A percentile compares a stretch with the other conserved stretches of the same genome.
Evolutionary conservation across 1,139 yeast genomes (phyloP).

Genomic region (Magnusiomyces suaveolens): DNA sequence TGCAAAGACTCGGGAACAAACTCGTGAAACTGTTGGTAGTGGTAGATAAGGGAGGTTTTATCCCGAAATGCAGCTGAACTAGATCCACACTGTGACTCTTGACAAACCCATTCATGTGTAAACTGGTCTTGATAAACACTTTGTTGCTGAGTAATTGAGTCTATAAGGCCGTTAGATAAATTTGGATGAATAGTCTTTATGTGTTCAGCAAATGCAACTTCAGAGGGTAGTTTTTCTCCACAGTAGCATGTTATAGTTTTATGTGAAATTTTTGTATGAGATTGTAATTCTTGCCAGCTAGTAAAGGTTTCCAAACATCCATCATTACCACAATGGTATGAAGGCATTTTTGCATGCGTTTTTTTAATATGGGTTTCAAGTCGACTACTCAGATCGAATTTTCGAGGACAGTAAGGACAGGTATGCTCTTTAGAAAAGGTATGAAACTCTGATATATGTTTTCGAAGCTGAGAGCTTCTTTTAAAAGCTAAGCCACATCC

Average conservation of each 20-base stretch:
- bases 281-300: constrained; percentile 69
- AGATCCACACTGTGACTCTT: constrained; percentile 32
- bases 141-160: too few species aligned
- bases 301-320: constrained; percentile 57
- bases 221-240: constrained; percentile 70
- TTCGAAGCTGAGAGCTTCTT: constrained; percentile 68
- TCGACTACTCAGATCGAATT: constrained; percentile 28
- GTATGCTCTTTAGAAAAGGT: constrained; percentile 24
- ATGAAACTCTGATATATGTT: constrained; percentile 61
- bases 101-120: constrained; percentile 16
- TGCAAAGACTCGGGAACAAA: constrained; percentile 23
- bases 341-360: constrained; percentile 15
- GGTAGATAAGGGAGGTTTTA: constrained; percentile 38
- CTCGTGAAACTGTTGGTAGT: constrained; percentile 36
- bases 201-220: constrained; percentile 63
- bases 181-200: constrained; percentile 26
- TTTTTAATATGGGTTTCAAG: constrained; percentile 29
- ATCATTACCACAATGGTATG: constrained; percentile 44
- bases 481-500: constrained; percentile 60
- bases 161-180: neutral
- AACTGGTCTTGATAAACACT: constrained; percentile 2
- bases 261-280: constrained; percentile 64
- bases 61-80: constrained; percentile 29
- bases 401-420: constrained; percentile 31
- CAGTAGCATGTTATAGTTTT: constrained; percentile 56